Base-by-base conservation (phyloP, 1,284 basidiomycete genomes). In the Rhodotorula sp. region DNA sequence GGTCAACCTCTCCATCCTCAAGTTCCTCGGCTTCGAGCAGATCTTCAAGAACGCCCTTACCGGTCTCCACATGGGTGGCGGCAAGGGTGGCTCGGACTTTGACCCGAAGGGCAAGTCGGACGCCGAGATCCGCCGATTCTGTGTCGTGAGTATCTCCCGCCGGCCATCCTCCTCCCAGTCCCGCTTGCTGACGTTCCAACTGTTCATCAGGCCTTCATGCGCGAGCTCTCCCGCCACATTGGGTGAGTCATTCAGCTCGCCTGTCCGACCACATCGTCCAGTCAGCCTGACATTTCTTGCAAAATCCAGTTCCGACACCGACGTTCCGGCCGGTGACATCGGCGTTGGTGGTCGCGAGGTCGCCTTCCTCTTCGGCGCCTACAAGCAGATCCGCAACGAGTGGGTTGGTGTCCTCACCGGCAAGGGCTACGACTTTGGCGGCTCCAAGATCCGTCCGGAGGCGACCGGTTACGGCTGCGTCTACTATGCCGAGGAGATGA, bases 1-100 rank as follows among this genome's bases (percentile, higher is more conserved):
- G 68, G 90, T 92, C 83, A 91, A 91, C 84, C 86, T 92, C 57
- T 90, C 88, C 76, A 90, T 92, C 82, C 86, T 92, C 82, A 91
- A 91, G 82, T 92, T 92, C 88, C 86, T 91, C 76, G 90, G 90
- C 67, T 90, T 91, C 81, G 90, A 92, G 83, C 87, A 88, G 81
- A 89, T 87, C 78, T 91, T 91, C 87, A 91, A 91, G 84, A 92
- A 92, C 82, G 90, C 90, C 52, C 85, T 92, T 47, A 91, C 90
- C 43, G 90, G 90, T 62, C 84, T 91, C 73, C 87, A 84, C 82
- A 90, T 91, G 87, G 90, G 90, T 77, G 90, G 90, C 79, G 86
- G 85, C 76, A 83, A 83, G 77, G 80, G 80, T 61, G 88, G 83
- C 73, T 80, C 75, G 62, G 70, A 73, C 70, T 74, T 75, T 78